Evolutionary conservation across 2,329 filamentous ascomycete genomes (phyloP).

Genomic region (Cladosporium sp.): DNA sequence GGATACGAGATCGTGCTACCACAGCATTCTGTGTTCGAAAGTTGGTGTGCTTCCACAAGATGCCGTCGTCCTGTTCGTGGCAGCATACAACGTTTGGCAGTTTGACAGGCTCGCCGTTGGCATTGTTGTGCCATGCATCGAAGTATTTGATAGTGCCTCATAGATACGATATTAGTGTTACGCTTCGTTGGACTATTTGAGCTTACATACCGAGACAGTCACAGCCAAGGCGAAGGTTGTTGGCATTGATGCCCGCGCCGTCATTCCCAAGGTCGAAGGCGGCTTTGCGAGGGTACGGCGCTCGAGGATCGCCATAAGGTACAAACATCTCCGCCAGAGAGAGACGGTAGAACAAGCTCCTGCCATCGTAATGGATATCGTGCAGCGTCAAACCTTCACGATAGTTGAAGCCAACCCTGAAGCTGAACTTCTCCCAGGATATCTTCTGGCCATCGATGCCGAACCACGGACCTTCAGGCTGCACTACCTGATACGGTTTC

Average conservation of each 20-base stretch:
- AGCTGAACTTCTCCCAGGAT: slow-evolving; percentile 56
- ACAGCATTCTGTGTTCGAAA: slow-evolving; percentile 64
- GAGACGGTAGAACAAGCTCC: slow-evolving; percentile 67
- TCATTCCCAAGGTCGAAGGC: slow-evolving; percentile 73
- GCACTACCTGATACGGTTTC: slow-evolving; percentile 70
- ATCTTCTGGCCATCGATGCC: slow-evolving; percentile 47
- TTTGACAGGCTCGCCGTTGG: slow-evolving; percentile 56
- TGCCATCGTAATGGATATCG: slow-evolving; percentile 67
- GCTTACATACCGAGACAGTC: slow-evolving; percentile 61
- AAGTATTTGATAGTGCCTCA: slow-evolving; percentile 55
- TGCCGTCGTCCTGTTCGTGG: slow-evolving; percentile 70
- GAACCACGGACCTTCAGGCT: slow-evolving; percentile 68
- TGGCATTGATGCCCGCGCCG: slow-evolving; percentile 66
- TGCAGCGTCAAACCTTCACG: slow-evolving; percentile 72
- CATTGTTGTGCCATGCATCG: slow-evolving; percentile 56
- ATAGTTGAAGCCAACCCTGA: slow-evolving; percentile 69
- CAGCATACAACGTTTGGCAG: slow-evolving; percentile 66
- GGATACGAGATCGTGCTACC: slow-evolving; percentile 62
- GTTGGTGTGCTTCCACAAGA: slow-evolving; percentile 72
- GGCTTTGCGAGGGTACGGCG: slow-evolving; percentile 68
- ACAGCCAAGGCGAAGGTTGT: slow-evolving; percentile 68
- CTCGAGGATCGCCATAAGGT: slow-evolving; percentile 63
- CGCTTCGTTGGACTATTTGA: too few relatives aligned
- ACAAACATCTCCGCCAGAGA: slow-evolving; percentile 67
- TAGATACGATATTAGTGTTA: slow-evolving; percentile 24